Percentiles rank a stretch among this genome's conserved stretches.
Conservation (phyloP, 129 eudicot genomes). For the Escallonia rubra region DNA sequence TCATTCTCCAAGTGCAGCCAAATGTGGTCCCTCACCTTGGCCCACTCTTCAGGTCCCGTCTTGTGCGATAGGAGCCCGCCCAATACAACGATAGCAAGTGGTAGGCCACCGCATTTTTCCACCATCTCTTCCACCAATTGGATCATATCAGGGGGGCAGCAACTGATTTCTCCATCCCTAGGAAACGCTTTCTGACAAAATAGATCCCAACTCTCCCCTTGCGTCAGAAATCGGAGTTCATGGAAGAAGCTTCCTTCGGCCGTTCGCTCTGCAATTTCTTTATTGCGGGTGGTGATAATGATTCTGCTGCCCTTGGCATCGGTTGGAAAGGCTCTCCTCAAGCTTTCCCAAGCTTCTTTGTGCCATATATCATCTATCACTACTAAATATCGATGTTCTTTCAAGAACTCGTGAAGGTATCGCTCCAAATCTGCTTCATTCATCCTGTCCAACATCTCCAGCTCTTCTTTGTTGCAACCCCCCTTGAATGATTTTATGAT, state of each 20-base stretch:
- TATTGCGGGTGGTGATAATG: conserved; percentile 15
- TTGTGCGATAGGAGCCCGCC: conserved; percentile 3
- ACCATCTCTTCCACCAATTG: conserved; percentile 3
- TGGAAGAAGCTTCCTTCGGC: neutral
- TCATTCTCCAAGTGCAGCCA: neutral
- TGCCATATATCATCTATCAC: conserved; percentile 33
- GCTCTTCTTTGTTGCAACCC: no score
- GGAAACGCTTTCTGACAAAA: neutral
- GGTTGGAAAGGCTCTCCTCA: conserved; percentile 8
- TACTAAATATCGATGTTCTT: conserved; percentile 5
- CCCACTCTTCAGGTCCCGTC: neutral
- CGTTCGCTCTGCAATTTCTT: neutral
- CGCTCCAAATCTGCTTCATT: neutral
- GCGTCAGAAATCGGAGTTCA: neutral
- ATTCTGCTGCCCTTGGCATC: conserved; percentile 13
- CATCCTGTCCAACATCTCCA: neutral
- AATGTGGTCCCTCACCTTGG: neutral
- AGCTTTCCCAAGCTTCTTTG: neutral
- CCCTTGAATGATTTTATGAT: neutral
- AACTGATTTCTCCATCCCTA: neutral
- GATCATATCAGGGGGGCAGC: neutral
- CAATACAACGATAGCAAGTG: conserved; percentile 2
- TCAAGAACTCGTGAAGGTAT: neutral
- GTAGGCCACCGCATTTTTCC: conserved; percentile 11
- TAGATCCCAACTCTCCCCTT: conserved; percentile 10